Evolutionary conservation across 1,284 basidiomycete species (phyloP), one percentile per base, ranked within the genome.

Genomic region (Puccinia sorghi): DNA sequence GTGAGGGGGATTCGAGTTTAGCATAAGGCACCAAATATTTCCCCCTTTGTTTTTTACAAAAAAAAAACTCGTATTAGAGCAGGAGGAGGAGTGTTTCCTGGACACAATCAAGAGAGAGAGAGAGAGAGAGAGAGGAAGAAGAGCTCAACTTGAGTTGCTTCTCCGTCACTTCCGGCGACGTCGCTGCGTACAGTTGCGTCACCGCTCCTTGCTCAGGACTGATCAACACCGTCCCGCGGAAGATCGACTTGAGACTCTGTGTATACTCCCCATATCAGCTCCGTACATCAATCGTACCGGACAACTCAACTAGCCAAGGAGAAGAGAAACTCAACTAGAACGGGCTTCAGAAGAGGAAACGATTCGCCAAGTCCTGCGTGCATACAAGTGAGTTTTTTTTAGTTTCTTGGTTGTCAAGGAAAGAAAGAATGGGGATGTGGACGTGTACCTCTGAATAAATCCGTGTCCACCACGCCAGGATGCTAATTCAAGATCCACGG

Each of bases 1-100:
- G 12, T 6, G 11, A 20, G 8, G 41, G 52, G 4, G 61, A 46
- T 61, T 52, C 64, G 6, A 77, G 48, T 48, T 70, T 41, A 11
- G 50, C 63, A n/a, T 77, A 77, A 4, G 75, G 75, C 5, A 77
- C 75, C 6, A 77, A 43, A 27, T 77, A 77, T 37, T 25, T 63
- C 8, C 54, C 75, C 25, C 75, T 77, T 39, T 63, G 20, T 13
- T 17, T 25, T 52, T n/a, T 32, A 32, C 32, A 32, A 52, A n/a
- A 41, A 15, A 56, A 39, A 20, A 54, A 72, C 8, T 41, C 3
- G n/a, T 15, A n/a, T 7, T 8, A 66, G 57, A 59, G 22, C 3
- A 5, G 27, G 25, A 20, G 9, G 6, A 61, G 17, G 13, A 8
- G 15, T 39, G 13, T 13, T 27, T 13, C 1, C 13, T 61, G 25